Base-by-base conservation (phyloP, 2,329 filamentous ascomycete species). In the Penicillium palitans region DNA sequence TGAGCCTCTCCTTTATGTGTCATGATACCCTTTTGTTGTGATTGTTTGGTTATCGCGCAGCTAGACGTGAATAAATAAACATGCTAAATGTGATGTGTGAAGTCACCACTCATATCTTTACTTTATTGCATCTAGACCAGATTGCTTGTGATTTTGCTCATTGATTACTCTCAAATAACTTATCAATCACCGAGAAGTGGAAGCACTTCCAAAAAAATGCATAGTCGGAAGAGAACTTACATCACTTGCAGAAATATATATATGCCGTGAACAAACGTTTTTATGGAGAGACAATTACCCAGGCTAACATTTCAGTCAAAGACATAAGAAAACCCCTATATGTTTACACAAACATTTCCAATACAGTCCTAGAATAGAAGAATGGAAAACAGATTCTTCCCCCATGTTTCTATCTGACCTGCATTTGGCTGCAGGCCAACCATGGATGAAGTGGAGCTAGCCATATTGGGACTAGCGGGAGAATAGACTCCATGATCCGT, bases 401-500 rank as follows among this genome's bases (percentile, higher is more conserved):
- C 29, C 56, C 47, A 52, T 53, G 60, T 62, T 68, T 46, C 45
- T 61, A 60, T 61, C 42, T 33, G 48, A 57, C 21, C 59, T 55
- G 63, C 50, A 59, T 62, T 58, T 58, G 51, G 53, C 66, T 60
- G 60, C 49, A 57, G 63, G 53, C 55, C 53, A 56, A 52, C 55
- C 62, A 65, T 64, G 61, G 60, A 59, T 58, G 52, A 52, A 52
- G 12, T 3, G 19, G 17, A 33, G 9, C 64, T 67, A 67, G 40
- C 66, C 57, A n/a, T 0, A 49, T 59, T 55, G 0, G 52, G 60
- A 3, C 19, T 63, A 61, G 61, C 42, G 46, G 12, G 15, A 1
- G 39, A 61, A 62, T 68, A 68, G 61, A 62, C 60, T 68, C 60
- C 51, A 55, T 64, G 64, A 61, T 51, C 21, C n/a, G 63, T 64